These are phyloP conservation scores for Metschnikowia chrysomelidarum DNA, from an alignment of 805 yeast species.

Conservation along the genomic window DNA sequence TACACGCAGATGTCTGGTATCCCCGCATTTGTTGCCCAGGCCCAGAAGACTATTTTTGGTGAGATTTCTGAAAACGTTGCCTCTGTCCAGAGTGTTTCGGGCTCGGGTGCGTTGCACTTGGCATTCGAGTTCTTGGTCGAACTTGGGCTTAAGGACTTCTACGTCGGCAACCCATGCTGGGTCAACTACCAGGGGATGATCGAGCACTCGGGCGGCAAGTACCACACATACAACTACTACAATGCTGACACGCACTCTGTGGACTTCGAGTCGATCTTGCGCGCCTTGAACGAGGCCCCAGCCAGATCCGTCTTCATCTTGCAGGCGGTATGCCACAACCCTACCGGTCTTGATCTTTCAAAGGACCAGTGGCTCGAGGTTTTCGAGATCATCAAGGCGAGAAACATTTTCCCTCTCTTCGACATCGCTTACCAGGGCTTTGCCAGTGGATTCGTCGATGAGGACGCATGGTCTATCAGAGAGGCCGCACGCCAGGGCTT, in stretches of 20 bases:
- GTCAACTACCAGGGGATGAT: conserved; percentile 38
- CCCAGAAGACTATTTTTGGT: conserved; percentile 39
- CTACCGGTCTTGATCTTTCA: conserved; percentile 42
- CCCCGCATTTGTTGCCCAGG: conserved; percentile 34
- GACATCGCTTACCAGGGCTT: conserved; percentile 46
- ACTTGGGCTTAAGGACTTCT: conserved; percentile 22
- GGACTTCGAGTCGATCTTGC: conserved; percentile 27
- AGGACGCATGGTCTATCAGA: conserved; percentile 41
- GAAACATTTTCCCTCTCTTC: conserved; percentile 30
- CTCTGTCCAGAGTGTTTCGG: conserved; percentile 40
- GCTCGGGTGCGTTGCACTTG: conserved; percentile 43
- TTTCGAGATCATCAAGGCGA: conserved; percentile 23
- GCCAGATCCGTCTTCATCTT: conserved; percentile 33
- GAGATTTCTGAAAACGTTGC: conserved; percentile 28
- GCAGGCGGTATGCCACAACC: conserved; percentile 46
- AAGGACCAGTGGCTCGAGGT: conserved; percentile 37
- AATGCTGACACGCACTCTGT: conserved; percentile 26
- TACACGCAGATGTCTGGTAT: conserved; percentile 44
- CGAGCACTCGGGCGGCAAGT: conserved; percentile 29
- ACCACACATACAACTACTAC: conserved; percentile 31
- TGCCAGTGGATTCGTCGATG: conserved; percentile 27
- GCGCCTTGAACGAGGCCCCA: conserved; percentile 31
- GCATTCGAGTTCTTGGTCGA: conserved; percentile 28
- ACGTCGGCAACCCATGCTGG: conserved; percentile 42
- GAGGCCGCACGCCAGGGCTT: conserved; percentile 27